Conservation (phyloP, 164 flowering plant genomes). For the Chloranthus sessilifolius region DNA sequence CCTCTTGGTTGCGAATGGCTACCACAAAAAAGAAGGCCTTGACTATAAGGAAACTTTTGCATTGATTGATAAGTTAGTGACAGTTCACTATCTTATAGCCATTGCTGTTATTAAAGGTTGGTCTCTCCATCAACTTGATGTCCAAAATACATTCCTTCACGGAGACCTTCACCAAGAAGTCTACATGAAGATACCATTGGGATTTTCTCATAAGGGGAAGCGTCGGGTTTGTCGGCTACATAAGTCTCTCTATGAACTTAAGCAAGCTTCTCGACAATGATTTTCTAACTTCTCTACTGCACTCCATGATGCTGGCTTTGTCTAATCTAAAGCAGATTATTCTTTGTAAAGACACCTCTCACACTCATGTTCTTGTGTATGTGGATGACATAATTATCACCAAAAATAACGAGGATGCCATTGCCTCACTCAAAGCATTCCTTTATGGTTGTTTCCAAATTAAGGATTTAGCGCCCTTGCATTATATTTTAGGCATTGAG, state of each 20-base stretch:
- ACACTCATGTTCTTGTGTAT: background rate
- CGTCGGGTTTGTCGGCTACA: background rate
- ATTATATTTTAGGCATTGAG: background rate
- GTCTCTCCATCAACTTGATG: background rate
- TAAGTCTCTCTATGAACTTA: background rate
- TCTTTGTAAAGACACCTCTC: background rate
- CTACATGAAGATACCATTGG: background rate
- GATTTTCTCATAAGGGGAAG: background rate
- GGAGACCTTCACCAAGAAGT: conserved; percentile 2
- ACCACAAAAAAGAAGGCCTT: background rate
- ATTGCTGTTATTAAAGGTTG: background rate
- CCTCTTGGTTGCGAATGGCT: conserved; percentile 2
- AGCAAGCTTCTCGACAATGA: background rate
- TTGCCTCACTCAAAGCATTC: background rate
- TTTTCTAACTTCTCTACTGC: background rate
- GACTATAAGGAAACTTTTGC: background rate
- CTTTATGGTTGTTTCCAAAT: background rate
- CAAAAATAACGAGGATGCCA: background rate
- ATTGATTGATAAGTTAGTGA: background rate
- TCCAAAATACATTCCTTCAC: background rate
- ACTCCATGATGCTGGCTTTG: background rate
- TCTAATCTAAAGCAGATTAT: background rate
- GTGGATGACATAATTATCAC: background rate
- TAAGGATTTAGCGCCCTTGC: background rate
- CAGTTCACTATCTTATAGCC: background rate